Percentiles rank a stretch among this genome's conserved stretches.
Conservation (phyloP, 306 rosid species). For the barrel medic (Medicago truncatula) region DNA sequence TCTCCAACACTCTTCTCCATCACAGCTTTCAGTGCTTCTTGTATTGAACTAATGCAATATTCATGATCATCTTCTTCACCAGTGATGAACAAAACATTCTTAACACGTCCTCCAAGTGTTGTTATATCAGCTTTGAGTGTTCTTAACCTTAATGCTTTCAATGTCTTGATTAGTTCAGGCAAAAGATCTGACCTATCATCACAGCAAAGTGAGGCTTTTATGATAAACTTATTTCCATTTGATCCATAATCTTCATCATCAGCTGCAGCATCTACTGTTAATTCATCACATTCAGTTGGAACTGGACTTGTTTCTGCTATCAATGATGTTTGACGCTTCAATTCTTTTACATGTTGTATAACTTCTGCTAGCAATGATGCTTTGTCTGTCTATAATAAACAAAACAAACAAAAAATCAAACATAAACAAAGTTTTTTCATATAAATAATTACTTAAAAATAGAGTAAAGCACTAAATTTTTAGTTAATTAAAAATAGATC, state of each 20-base stretch:
- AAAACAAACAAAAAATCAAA: neutral
- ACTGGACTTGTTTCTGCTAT: conserved; percentile 81
- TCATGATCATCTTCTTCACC: conserved; percentile 63
- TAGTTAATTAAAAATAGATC: too few species aligned
- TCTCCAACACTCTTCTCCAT: conserved; percentile 81
- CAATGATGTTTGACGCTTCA: conserved; percentile 82
- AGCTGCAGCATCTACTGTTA: conserved; percentile 66
- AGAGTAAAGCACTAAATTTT: too few species aligned
- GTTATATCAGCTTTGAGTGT: conserved; percentile 92
- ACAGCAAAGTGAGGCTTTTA: conserved; percentile 90
- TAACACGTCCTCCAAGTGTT: conserved; percentile 88
- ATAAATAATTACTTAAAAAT: neutral
- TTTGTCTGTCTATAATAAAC: conserved; percentile 76
- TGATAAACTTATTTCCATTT: conserved; percentile 64
- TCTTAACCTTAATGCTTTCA: conserved; percentile 70
- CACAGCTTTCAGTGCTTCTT: conserved; percentile 84
- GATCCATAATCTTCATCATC: conserved; percentile 53
- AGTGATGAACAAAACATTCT: conserved; percentile 81
- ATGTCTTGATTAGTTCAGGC: conserved; percentile 82
- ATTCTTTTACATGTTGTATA: conserved; percentile 90
- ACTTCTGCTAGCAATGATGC: conserved; percentile 96
- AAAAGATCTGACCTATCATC: conserved; percentile 86
- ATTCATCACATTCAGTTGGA: conserved; percentile 84
- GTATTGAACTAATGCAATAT: conserved; percentile 70
- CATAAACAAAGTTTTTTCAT: too few species aligned